Evolutionary conservation across 2,329 filamentous ascomycete species (phyloP).

Genomic region (Aspergillus quadrilineatus): DNA sequence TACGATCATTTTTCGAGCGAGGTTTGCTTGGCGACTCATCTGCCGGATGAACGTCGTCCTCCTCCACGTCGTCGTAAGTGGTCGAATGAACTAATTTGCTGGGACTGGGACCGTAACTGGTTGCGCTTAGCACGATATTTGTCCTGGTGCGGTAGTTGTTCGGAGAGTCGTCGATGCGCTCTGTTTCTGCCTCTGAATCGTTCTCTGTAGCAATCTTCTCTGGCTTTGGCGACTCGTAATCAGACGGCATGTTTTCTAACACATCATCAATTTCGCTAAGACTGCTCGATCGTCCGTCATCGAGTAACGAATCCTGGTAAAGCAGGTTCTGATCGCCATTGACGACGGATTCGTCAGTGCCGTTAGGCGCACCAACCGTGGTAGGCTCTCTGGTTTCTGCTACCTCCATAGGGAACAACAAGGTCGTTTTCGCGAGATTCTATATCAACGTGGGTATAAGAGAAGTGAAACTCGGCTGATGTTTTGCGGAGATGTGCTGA

Average conservation of each 20-base stretch:
- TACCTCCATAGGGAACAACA: conserved; percentile 38
- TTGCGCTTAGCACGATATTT: conserved; percentile 61
- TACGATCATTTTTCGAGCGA: conserved; percentile 34
- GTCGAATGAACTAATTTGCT: conserved; percentile 70
- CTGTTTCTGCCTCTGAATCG: conserved; percentile 88
- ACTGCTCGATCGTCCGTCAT: conserved; percentile 80
- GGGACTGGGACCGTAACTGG: conserved; percentile 65
- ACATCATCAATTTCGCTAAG: conserved; percentile 90
- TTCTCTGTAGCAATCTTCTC: conserved; percentile 61
- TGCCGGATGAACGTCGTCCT: conserved; percentile 51
- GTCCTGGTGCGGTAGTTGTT: conserved; percentile 60
- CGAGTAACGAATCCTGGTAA: conserved; percentile 47
- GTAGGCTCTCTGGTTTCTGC: conserved; percentile 37
- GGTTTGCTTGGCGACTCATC: conserved; percentile 44
- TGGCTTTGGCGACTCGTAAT: conserved; percentile 52
- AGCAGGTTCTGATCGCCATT: conserved; percentile 39
- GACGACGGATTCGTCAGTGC: conserved; percentile 33
- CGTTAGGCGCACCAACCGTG: conserved; percentile 36
- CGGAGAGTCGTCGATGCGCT: conserved; percentile 87
- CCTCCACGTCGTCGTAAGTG: conserved; percentile 47
- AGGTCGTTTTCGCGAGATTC: conserved; percentile 6
- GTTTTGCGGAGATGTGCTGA: conserved; percentile 17
- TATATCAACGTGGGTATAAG: conserved; percentile 4
- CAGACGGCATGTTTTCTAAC: conserved; percentile 60
- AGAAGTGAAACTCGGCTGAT: conserved; percentile 1